Percentiles rank a stretch among this genome's conserved stretches.
These are phyloP conservation scores for Pichia sp. DNA, from an alignment of 1,139 yeast species.

Conservation along the genomic window DNA sequence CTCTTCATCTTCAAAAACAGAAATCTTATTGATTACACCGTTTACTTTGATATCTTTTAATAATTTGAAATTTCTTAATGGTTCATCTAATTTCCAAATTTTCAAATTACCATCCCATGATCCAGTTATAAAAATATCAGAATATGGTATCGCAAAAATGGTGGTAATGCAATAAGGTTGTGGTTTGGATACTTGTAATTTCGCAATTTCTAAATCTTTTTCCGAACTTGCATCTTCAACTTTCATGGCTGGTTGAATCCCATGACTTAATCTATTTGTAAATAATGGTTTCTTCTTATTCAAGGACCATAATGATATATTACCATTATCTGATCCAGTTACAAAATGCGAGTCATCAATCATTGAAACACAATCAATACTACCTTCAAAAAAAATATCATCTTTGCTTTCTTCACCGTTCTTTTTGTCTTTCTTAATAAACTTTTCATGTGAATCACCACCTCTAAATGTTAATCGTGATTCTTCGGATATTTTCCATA, in stretches of 20 bases:
- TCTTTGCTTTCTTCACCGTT: slow-evolving; percentile 18
- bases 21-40: slow-evolving; percentile 70
- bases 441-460: slow-evolving; percentile 52
- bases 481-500: slow-evolving; percentile 96
- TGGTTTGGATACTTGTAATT: slow-evolving; percentile 53
- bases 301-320: slow-evolving; percentile 77
- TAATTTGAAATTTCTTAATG: slow-evolving; percentile 50
- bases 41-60: slow-evolving; percentile 53
- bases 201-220: slow-evolving; percentile 34
- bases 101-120: slow-evolving; percentile 75
- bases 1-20: slow-evolving; percentile 48
- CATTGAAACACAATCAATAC: slow-evolving; percentile 87
- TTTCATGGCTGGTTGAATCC: slow-evolving; percentile 48
- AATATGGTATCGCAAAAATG: slow-evolving; percentile 78
- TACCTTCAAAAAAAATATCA: slow-evolving; percentile 71
- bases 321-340: slow-evolving; percentile 94
- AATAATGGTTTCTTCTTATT: slow-evolving; percentile 83
- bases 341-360: slow-evolving; percentile 86
- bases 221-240: slow-evolving; percentile 67
- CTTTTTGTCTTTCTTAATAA: slow-evolving; percentile 34
- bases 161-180: slow-evolving; percentile 86
- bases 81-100: slow-evolving; percentile 70
- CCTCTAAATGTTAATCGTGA: slow-evolving; percentile 90
- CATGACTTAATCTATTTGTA: slow-evolving; percentile 70
- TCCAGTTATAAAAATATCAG: slow-evolving; percentile 80